Evolutionary conservation across 345 rosid species (phyloP).

Genomic region (Turnera subulata): DNA sequence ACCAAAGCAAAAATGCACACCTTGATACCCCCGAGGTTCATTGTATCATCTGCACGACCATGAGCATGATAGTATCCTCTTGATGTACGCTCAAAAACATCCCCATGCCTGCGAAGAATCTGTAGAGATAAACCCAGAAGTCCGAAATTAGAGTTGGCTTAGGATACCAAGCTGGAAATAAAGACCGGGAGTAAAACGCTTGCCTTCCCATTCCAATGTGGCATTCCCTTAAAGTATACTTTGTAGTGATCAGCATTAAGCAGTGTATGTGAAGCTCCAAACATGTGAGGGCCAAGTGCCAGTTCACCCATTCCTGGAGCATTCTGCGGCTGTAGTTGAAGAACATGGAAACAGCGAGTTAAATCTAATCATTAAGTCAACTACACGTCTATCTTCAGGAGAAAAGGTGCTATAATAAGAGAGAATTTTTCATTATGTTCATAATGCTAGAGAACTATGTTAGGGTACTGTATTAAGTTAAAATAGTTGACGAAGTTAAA

Average conservation of each 20-base stretch:
- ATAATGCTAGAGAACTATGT: too few relatives aligned
- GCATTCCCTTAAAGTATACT: constrained; percentile 85
- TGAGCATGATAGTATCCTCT: constrained; percentile 89
- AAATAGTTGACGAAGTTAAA: too few relatives aligned
- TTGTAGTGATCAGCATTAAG: constrained; percentile 72
- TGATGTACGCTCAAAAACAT: constrained; percentile 72
- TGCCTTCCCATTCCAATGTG: constrained; percentile 68
- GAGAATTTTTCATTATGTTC: too few relatives aligned
- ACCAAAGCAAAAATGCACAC: constrained; percentile 29
- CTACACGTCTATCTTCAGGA: background rate
- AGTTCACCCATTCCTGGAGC: constrained; percentile 73
- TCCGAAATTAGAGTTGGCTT: background rate
- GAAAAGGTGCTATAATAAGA: too few relatives aligned
- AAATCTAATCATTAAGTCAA: background rate
- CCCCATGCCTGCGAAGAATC: constrained; percentile 94
- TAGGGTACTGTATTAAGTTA: too few relatives aligned
- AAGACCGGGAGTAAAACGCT: constrained; percentile 10
- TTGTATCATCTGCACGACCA: constrained; percentile 94
- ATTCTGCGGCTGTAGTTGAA: constrained; percentile 54
- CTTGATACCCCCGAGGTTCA: constrained; percentile 99
- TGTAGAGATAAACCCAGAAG: constrained; percentile 16
- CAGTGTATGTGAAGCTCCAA: constrained; percentile 78
- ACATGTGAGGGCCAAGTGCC: constrained; percentile 74
- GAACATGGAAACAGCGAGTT: constrained; percentile 7
- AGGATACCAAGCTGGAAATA: background rate